These are phyloP conservation scores for Insectozyma bohioensis DNA, from an alignment of 1,139 yeast species.

Conservation along the genomic window DNA sequence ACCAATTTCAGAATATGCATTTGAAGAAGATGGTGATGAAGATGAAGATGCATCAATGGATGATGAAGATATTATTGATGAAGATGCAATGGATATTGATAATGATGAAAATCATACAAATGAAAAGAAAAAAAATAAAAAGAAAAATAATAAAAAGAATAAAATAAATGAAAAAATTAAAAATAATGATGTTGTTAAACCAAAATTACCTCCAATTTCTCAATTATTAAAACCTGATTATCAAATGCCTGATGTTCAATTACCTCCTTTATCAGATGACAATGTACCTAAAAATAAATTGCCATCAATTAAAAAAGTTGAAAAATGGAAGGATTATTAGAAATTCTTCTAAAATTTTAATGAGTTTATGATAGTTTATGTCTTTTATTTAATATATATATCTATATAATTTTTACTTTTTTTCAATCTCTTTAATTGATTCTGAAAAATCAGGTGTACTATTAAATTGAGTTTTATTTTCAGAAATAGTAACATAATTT, in stretches of 20 bases:
- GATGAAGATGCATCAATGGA: constrained; percentile 13
- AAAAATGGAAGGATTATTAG: constrained; percentile 11
- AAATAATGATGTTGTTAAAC: neutral
- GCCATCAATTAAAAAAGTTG: constrained; percentile 12
- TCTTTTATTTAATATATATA: neutral
- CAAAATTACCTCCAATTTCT: constrained; percentile 14
- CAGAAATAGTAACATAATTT: constrained; percentile 45
- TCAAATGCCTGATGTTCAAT: constrained; percentile 4
- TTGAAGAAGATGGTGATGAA: constrained; percentile 6
- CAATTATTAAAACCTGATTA: constrained; percentile 10
- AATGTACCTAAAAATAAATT: constrained; percentile 8
- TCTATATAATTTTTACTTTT: constrained; percentile 1
- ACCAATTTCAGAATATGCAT: constrained; percentile 5
- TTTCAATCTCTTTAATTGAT: constrained; percentile 32
- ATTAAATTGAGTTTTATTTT: constrained; percentile 38
- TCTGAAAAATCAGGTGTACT: constrained; percentile 44
- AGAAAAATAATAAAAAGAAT: neutral
- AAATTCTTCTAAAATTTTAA: neutral
- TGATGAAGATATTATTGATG: constrained; percentile 1
- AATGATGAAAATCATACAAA: neutral
- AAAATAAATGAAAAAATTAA: neutral
- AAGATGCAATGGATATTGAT: constrained; percentile 2
- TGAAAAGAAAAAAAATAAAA: neutral
- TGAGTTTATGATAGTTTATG: neutral
- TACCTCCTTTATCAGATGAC: constrained; percentile 6